Evolutionary conservation across 345 rosid species (phyloP).

Genomic region (Iberis pinnata): DNA sequence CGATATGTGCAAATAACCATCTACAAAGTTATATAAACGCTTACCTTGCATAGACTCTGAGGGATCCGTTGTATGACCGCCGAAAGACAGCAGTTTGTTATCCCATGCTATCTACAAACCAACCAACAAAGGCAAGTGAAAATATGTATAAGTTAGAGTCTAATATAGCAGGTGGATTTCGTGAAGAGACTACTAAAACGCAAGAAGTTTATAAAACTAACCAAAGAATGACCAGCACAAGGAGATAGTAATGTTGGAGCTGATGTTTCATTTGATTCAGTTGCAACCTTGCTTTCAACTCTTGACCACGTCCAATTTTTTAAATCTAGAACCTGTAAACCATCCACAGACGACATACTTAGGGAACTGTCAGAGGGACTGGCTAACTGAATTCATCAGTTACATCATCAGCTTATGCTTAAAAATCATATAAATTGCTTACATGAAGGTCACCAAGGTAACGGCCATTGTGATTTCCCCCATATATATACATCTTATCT

Average conservation of each 20-base stretch:
- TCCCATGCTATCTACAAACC: conserved; percentile 75
- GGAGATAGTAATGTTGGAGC: conserved; percentile 46
- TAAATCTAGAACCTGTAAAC: conserved; percentile 78
- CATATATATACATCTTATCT: conserved; percentile 89
- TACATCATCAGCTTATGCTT: conserved; percentile 12
- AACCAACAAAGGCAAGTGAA: conserved; percentile 18
- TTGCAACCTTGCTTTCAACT: conserved; percentile 58
- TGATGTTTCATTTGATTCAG: conserved; percentile 48
- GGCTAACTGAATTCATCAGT: not conserved
- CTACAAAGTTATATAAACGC: not conserved
- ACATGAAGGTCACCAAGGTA: conserved; percentile 93
- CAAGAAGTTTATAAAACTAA: conserved; percentile 34
- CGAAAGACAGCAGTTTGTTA: conserved; percentile 80
- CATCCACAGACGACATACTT: conserved; percentile 18
- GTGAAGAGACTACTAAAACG: conserved; percentile 17
- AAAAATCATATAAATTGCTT: conserved; percentile 33
- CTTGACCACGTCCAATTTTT: conserved; percentile 96
- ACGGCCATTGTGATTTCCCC: conserved; percentile 98
- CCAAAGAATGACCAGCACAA: conserved; percentile 99
- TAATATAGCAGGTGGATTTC: conserved; percentile 18
- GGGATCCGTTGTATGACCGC: conserved; percentile 93
- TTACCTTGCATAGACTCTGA: conserved; percentile 83
- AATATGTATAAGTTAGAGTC: too few species aligned
- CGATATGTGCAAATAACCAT: conserved; percentile 4
- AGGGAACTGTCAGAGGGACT: not conserved